These are phyloP conservation scores for Lolium perenne DNA, from an alignment of 176 grass and related monocot species.

Conservation along the genomic window DNA sequence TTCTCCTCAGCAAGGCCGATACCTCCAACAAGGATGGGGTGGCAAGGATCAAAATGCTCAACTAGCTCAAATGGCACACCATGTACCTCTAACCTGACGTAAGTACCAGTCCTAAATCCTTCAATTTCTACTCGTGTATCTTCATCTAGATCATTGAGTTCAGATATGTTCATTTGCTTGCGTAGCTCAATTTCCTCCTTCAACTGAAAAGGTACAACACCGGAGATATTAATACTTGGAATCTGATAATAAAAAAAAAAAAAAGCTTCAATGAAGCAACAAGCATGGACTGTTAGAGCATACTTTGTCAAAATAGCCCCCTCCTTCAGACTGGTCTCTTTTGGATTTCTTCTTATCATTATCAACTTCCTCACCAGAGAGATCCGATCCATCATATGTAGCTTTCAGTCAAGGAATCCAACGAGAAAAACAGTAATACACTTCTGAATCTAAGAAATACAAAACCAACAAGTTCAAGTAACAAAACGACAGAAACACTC, in stretches of 20 bases:
- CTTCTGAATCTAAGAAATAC: background rate
- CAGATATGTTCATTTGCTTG: constrained; percentile 82
- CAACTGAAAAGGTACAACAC: constrained; percentile 58
- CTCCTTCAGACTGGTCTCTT: constrained; percentile 60
- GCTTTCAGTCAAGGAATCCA: constrained; percentile 70
- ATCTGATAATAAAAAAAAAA: constrained; percentile 30
- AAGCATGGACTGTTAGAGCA: constrained; percentile 19
- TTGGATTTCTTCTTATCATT: constrained; percentile 63
- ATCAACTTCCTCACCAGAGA: constrained; percentile 68
- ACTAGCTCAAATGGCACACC: constrained; percentile 91
- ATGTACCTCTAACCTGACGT: constrained; percentile 90
- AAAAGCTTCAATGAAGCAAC: constrained; percentile 9
- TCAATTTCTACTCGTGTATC: constrained; percentile 82
- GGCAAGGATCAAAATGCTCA: constrained; percentile 89
- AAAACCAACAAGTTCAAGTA: background rate
- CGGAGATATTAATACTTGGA: constrained; percentile 19
- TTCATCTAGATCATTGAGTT: constrained; percentile 92
- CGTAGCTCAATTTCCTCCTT: constrained; percentile 90
- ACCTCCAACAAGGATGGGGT: constrained; percentile 91
- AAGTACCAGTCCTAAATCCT: constrained; percentile 90
- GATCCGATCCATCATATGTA: constrained; percentile 79
- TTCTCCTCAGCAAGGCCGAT: constrained; percentile 92
- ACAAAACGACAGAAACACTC: background rate
- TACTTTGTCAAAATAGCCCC: constrained; percentile 94
- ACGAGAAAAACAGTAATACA: background rate